Evolutionary conservation across 306 rosid species (phyloP).

Genomic region (Styphnolobium japonicum): DNA sequence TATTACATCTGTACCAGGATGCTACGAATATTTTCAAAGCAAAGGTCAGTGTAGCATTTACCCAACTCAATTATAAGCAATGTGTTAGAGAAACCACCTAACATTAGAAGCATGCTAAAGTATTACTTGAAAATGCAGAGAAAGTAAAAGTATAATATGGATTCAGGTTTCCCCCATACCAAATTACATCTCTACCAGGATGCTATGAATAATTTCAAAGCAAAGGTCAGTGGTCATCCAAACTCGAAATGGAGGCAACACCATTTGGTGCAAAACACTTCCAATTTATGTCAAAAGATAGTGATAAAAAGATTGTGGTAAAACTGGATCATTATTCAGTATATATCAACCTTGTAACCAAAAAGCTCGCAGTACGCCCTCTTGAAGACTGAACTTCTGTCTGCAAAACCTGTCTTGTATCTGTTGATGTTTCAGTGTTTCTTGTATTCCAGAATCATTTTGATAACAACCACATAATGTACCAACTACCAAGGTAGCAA

Average conservation of each 20-base stretch:
- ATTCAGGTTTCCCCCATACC: slow-evolving; percentile 12
- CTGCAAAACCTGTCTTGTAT: slow-evolving; percentile 95
- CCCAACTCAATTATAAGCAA: slow-evolving; percentile 5
- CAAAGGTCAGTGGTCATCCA: neutral
- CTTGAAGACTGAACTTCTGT: slow-evolving; percentile 91
- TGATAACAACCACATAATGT: neutral
- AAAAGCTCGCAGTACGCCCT: slow-evolving; percentile 98
- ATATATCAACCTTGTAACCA: slow-evolving; percentile 82
- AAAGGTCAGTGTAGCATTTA: too few species aligned
- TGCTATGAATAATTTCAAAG: slow-evolving; percentile 1
- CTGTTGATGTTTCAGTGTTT: slow-evolving; percentile 51
- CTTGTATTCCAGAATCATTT: slow-evolving; percentile 21
- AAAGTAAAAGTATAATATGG: neutral
- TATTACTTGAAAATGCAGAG: slow-evolving; percentile 10
- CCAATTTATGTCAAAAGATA: neutral
- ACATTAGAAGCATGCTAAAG: slow-evolving; percentile 15
- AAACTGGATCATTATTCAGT: slow-evolving; percentile 14
- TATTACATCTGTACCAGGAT: too few species aligned
- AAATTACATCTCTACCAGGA: neutral
- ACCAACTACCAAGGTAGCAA: neutral
- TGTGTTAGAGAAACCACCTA: slow-evolving; percentile 10
- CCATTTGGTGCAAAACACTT: slow-evolving; percentile 12
- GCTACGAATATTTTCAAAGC: too few species aligned
- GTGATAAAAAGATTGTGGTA: neutral
- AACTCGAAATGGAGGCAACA: slow-evolving; percentile 19